These are phyloP conservation scores for Lodderomyces pseudojiufengensis DNA, from an alignment of 1,139 yeast genomes.

Conservation along the genomic window DNA sequence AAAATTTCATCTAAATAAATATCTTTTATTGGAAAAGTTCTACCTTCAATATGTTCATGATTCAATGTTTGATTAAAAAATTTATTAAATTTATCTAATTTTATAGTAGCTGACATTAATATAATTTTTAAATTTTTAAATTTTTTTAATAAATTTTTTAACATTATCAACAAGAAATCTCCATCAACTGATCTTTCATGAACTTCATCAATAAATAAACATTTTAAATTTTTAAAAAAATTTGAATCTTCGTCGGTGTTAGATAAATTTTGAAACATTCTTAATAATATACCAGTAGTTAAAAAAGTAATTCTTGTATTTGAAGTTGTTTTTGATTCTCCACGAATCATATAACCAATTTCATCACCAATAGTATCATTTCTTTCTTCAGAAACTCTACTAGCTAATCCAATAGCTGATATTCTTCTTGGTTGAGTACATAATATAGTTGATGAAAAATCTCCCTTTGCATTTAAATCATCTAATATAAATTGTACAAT, in stretches of 20 bases:
- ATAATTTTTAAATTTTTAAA: constrained; percentile 61
- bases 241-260: constrained; percentile 8
- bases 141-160: constrained; percentile 53
- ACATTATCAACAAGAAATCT: constrained; percentile 74
- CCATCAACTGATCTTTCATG: constrained; percentile 93
- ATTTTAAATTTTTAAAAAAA: constrained; percentile 53
- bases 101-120: constrained; percentile 94
- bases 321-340: constrained; percentile 66
- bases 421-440: constrained; percentile 97
- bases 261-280: constrained; percentile 66
- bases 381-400: constrained; percentile 85
- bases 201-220: constrained; percentile 87
- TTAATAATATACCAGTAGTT: constrained; percentile 86
- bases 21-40: constrained; percentile 89
- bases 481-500: constrained; percentile 87
- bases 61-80: constrained; percentile 53
- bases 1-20: constrained; percentile 66
- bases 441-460: constrained; percentile 56
- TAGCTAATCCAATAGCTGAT: constrained; percentile 92
- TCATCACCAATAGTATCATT: constrained; percentile 65
- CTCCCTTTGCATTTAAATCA: constrained; percentile 42
- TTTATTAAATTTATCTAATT: constrained; percentile 59
- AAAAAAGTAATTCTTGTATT: constrained; percentile 76
- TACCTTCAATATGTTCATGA: constrained; percentile 80
- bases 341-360: constrained; percentile 87